These are phyloP conservation scores for Fusarium sororula DNA, from an alignment of 2,329 filamentous ascomycete genomes.

Conservation along the genomic window DNA sequence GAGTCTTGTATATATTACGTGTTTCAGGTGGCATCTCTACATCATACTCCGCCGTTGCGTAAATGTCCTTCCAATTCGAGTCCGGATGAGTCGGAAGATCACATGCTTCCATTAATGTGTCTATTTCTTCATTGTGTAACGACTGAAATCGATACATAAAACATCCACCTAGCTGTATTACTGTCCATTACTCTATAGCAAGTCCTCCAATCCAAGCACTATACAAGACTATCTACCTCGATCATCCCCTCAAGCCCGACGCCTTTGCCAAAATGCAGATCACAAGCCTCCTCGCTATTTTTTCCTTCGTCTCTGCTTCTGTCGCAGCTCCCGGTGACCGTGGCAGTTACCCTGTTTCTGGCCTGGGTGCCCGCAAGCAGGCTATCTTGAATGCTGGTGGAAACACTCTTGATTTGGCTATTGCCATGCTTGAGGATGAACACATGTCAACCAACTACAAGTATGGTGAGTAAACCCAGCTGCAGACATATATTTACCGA, in stretches of 20 bases:
- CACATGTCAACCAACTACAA: not conserved
- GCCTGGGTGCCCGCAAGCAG: not conserved
- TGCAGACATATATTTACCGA: too few relatives aligned
- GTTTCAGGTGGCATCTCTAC: not conserved
- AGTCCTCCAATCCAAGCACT: not conserved
- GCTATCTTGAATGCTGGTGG: not conserved
- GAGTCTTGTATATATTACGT: not conserved
- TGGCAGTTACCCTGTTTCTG: not conserved
- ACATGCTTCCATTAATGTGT: not conserved
- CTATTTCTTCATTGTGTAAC: accelerated
- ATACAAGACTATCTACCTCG: not conserved
- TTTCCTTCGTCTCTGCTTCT: not conserved
- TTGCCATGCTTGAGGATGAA: not conserved
- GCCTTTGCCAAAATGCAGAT: too few relatives aligned
- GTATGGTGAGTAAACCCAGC: not conserved
- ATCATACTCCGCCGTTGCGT: accelerated
- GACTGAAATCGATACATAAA: accelerated
- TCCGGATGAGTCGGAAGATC: not conserved
- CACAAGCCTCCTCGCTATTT: too few relatives aligned
- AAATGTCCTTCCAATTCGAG: not conserved
- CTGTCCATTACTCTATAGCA: not conserved
- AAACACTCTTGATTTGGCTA: not conserved
- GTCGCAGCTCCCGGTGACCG: not conserved
- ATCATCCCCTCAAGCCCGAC: too few relatives aligned
- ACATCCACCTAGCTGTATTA: not conserved